Conservation (phyloP, 352 stramenopile genomes). For the Halophytophthora batemanensis region DNA sequence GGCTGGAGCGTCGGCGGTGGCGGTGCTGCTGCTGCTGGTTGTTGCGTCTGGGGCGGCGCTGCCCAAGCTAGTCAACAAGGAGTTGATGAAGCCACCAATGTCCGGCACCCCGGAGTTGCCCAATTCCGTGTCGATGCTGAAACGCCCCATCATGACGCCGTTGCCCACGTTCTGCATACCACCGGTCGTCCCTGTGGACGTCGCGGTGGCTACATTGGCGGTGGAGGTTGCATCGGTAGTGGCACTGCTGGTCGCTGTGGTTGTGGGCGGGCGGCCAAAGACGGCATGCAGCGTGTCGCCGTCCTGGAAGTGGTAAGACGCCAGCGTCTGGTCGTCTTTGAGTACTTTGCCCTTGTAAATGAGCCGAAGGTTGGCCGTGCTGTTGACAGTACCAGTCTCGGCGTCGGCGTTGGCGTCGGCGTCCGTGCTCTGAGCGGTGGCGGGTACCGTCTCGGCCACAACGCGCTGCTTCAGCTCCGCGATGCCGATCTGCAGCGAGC, state of each 20-base stretch:
- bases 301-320: slow-evolving; percentile 28
- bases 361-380: slow-evolving; percentile 19
- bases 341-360: slow-evolving; percentile 59
- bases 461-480: slow-evolving; percentile 25
- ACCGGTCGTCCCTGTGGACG: background rate
- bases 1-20: background rate
- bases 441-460: slow-evolving; percentile 7
- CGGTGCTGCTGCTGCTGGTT: slow-evolving; percentile 5
- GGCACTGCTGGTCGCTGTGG: background rate
- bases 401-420: background rate
- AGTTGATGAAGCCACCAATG: slow-evolving; percentile 14
- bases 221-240: background rate
- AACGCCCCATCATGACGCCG: slow-evolving; percentile 11
- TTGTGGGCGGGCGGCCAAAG: slow-evolving; percentile 9
- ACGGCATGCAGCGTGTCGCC: slow-evolving; percentile 45
- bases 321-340: slow-evolving; percentile 35
- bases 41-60: slow-evolving; percentile 2
- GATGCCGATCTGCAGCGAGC: slow-evolving; percentile 14
- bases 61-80: slow-evolving; percentile 14
- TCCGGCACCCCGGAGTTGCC: background rate
- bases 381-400: too few species aligned
- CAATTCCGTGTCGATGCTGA: slow-evolving; percentile 12
- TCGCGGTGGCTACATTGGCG: background rate
- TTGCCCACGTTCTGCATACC: slow-evolving; percentile 8
- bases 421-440: background rate